Percentiles rank a stretch among this genome's conserved stretches.
phyloP scores from a whole-genome alignment of 108 stramenopile species.

The Conticribra weissflogii region DNA sequence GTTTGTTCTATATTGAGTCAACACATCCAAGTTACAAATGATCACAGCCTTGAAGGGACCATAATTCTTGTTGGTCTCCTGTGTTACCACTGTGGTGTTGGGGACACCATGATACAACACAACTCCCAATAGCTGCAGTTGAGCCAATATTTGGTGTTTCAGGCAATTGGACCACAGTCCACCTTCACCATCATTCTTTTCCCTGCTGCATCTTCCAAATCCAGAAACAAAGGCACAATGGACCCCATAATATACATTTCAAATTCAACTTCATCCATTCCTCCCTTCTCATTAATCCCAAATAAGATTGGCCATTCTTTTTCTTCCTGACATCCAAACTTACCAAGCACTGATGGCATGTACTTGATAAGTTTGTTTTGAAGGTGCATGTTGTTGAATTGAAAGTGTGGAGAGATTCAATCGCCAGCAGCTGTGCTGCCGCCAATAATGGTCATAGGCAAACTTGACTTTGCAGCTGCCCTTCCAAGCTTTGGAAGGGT shows the following conservation, averaged over 20 bases:
- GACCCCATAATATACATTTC: neutral
- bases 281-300: neutral
- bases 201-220: slow-evolving; percentile 4
- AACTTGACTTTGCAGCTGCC: neutral
- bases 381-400: neutral
- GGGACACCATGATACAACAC: neutral
- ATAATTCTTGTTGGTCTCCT: neutral
- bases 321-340: neutral
- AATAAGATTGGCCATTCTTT: neutral
- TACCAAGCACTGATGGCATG: neutral
- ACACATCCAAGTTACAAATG: slow-evolving; percentile 5
- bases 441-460: neutral
- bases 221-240: slow-evolving; percentile 17
- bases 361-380: neutral
- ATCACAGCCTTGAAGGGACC: slow-evolving; percentile 14
- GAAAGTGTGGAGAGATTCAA: neutral
- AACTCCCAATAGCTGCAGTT: neutral
- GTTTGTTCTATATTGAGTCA: neutral
- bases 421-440: neutral
- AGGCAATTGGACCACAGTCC: neutral
- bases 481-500: neutral
- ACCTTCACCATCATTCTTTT: slow-evolving; percentile 10
- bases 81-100: neutral
- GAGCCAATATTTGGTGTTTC: neutral
- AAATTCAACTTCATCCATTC: neutral